Evolutionary conservation across 1,284 basidiomycete genomes (phyloP).

Genomic region (Sanghuangporus weigelae): DNA sequence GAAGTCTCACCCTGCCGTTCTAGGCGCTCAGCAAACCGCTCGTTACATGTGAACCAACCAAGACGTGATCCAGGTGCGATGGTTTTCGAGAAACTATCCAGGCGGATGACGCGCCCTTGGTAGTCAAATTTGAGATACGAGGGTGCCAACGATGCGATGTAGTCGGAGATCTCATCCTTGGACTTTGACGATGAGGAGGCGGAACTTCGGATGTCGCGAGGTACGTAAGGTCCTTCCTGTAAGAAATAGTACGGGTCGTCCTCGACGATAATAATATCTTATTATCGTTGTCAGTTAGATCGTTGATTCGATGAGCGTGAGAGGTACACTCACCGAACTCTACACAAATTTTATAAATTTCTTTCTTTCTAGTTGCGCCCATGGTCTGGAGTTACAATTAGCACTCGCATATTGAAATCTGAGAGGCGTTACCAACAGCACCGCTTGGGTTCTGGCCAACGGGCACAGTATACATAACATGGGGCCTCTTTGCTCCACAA

Average conservation of each 20-base stretch:
- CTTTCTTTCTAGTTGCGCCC: conserved; percentile 62
- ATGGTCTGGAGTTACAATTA: conserved; percentile 43
- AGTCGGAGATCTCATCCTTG: conserved; percentile 29
- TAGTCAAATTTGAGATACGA: conserved; percentile 70
- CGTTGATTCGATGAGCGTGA: not conserved
- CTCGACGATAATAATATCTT: conserved; percentile 70
- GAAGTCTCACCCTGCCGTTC: conserved; percentile 69
- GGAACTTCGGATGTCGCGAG: conserved; percentile 36
- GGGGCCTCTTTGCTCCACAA: conserved; percentile 55
- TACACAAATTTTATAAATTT: conserved; percentile 74
- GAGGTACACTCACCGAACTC: conserved; percentile 55
- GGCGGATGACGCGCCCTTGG: conserved; percentile 73
- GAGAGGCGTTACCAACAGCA: conserved; percentile 37
- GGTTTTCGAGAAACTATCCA: conserved; percentile 82
- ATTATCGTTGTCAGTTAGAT: not conserved
- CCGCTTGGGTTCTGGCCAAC: conserved; percentile 81
- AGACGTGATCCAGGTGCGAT: conserved; percentile 74
- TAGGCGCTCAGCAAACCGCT: conserved; percentile 68
- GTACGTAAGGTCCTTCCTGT: conserved; percentile 50
- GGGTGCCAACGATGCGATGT: conserved; percentile 53
- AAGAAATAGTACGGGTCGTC: conserved; percentile 84
- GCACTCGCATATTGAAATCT: conserved; percentile 1
- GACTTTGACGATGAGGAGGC: conserved; percentile 20
- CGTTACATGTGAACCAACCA: conserved; percentile 76
- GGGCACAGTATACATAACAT: conserved; percentile 71